Evolutionary conservation across 306 rosid species (phyloP).

Genomic region (Sesbania bispinosa): DNA sequence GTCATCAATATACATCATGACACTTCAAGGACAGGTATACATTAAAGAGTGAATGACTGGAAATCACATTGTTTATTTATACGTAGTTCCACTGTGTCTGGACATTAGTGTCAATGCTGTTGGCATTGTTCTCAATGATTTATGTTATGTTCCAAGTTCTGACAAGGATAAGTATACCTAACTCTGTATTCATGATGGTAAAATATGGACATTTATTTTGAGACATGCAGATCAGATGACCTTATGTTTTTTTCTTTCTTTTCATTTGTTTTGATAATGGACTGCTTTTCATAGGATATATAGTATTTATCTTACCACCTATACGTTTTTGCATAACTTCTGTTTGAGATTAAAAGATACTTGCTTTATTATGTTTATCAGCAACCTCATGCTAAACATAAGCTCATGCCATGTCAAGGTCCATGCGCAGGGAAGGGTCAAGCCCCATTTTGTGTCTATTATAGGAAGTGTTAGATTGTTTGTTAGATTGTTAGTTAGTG

Average conservation of each 20-base stretch:
- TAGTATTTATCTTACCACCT: background rate
- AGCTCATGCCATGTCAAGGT: too few species aligned
- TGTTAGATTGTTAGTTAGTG: too few species aligned
- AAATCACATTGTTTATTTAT: constrained; percentile 3
- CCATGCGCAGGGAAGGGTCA: too few species aligned
- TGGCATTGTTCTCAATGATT: background rate
- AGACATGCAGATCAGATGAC: background rate
- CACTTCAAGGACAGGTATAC: constrained; percentile 97
- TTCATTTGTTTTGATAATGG: background rate
- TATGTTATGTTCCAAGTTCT: background rate
- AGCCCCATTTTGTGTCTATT: too few species aligned
- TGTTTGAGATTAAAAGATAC: background rate
- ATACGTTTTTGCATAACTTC: background rate
- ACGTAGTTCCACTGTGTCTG: background rate
- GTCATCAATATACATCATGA: constrained; percentile 93
- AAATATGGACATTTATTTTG: background rate
- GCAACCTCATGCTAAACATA: too few species aligned
- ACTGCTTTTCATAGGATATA: background rate
- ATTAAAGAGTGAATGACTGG: background rate
- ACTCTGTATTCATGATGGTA: constrained; percentile 7
- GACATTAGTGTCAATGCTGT: background rate
- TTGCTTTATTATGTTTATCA: too few species aligned
- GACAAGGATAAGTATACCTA: background rate
- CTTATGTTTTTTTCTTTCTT: background rate
- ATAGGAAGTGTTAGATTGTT: too few species aligned